These are phyloP conservation scores for Lycium ferocissimum DNA, from an alignment of 257 asterid genomes.

Conservation along the genomic window DNA sequence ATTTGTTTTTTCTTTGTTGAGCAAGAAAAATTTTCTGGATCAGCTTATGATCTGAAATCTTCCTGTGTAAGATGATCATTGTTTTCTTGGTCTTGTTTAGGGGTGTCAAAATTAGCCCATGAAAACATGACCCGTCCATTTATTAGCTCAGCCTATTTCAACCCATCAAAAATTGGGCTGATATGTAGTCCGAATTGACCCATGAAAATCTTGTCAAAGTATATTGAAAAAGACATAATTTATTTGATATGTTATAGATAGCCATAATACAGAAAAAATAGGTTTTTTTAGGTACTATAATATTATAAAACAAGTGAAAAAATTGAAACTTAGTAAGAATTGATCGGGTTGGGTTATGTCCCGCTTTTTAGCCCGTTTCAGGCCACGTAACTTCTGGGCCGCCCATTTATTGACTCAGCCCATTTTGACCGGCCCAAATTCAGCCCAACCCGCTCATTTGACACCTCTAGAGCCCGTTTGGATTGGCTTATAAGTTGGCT, in stretches of 20 bases:
- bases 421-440: not conserved
- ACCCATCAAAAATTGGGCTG: not conserved
- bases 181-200: not conserved
- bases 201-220: not conserved
- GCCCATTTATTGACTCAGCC: not conserved
- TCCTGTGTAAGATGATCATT: not conserved
- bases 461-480: too few relatives aligned
- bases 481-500: too few relatives aligned
- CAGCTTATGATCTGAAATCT: not conserved
- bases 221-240: not conserved
- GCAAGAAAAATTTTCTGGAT: not conserved
- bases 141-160: not conserved
- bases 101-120: not conserved
- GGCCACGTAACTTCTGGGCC: not conserved
- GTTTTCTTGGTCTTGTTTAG: constrained; percentile 9
- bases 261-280: not conserved
- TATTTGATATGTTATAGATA: not conserved
- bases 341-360: not conserved
- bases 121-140: not conserved
- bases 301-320: not conserved
- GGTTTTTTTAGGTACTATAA: not conserved
- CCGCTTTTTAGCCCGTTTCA: not conserved
- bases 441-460: not conserved
- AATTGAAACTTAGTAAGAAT: not conserved
- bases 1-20: not conserved